These are phyloP conservation scores for Xylariaceae sp. DNA, from an alignment of 2,329 filamentous ascomycete genomes.

Conservation along the genomic window DNA sequence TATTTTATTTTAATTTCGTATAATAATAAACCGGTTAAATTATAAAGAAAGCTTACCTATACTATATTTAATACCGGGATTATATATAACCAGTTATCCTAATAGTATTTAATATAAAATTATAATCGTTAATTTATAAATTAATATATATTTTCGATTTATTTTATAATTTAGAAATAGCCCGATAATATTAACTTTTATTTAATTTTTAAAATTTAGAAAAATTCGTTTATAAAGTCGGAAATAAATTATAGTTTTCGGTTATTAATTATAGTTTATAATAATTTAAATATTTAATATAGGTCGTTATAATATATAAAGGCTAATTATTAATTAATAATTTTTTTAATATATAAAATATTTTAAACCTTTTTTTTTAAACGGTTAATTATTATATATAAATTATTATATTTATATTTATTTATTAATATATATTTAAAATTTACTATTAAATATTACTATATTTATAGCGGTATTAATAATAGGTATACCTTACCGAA, in stretches of 20 bases:
- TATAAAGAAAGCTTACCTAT: neutral
- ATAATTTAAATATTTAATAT: no score
- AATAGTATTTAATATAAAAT: conserved; percentile 2
- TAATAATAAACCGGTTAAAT: neutral
- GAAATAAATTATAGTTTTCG: neutral
- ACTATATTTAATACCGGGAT: neutral
- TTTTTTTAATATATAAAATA: neutral
- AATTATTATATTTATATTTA: conserved; percentile 3
- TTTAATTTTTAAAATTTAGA: neutral
- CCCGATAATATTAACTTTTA: neutral
- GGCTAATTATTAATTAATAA: no score
- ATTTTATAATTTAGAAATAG: neutral
- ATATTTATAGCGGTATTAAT: neutral
- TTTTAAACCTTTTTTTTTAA: neutral
- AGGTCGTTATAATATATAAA: no score
- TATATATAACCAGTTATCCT: conserved; percentile 1
- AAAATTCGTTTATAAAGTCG: conserved; percentile 2
- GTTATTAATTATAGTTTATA: neutral
- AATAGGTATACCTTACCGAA: neutral
- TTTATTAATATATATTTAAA: conserved; percentile 1
- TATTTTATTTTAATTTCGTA: conserved; percentile 1
- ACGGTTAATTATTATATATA: neutral
- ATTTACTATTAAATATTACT: conserved; percentile 1
- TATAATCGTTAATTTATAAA: neutral
- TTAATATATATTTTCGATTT: conserved; percentile 1